phyloP scores from a whole-genome alignment of 495 filamentous ascomycete species.

The Aspergillus avenaceus region DNA sequence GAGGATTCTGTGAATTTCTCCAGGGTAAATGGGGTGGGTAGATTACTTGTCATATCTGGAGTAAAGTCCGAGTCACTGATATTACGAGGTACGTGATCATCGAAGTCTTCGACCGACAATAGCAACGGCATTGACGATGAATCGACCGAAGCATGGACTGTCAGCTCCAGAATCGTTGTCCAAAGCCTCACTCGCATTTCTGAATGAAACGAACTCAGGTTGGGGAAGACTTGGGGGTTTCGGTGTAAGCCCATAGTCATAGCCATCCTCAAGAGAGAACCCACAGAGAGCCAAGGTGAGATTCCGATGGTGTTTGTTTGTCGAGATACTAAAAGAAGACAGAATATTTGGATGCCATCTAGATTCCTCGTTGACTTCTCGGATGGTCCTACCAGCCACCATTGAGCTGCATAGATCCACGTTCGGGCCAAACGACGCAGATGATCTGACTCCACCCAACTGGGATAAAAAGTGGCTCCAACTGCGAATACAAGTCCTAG shows the following conservation, averaged over 20 bases:
- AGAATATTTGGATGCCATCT: slow-evolving; percentile 41
- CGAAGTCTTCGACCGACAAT: not conserved
- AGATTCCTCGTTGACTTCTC: slow-evolving; percentile 38
- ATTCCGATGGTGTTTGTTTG: slow-evolving; percentile 39
- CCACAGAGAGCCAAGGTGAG: slow-evolving; percentile 45
- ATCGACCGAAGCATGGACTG: slow-evolving; percentile 25
- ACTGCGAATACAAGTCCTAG: slow-evolving; percentile 35
- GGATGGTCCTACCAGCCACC: slow-evolving; percentile 45
- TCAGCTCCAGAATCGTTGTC: slow-evolving; percentile 51
- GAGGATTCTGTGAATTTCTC: not conserved
- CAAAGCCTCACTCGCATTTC: slow-evolving; percentile 52
- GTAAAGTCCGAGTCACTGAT: not conserved
- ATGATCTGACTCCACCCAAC: slow-evolving; percentile 17
- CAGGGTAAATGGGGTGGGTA: not conserved
- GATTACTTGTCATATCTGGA: not conserved
- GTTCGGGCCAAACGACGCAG: slow-evolving; percentile 29
- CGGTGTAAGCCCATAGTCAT: slow-evolving; percentile 51
- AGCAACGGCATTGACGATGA: not conserved
- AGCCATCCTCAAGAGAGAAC: slow-evolving; percentile 42
- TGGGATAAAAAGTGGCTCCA: slow-evolving; percentile 34
- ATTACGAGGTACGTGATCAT: not conserved
- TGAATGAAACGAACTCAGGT: slow-evolving; percentile 35
- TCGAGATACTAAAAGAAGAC: slow-evolving; percentile 44
- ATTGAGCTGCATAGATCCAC: slow-evolving; percentile 48
- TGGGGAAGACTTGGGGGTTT: slow-evolving; percentile 44